Evolutionary conservation across 2,329 filamentous ascomycete species (phyloP).

Genomic region (Basipetospora chlamydospora): DNA sequence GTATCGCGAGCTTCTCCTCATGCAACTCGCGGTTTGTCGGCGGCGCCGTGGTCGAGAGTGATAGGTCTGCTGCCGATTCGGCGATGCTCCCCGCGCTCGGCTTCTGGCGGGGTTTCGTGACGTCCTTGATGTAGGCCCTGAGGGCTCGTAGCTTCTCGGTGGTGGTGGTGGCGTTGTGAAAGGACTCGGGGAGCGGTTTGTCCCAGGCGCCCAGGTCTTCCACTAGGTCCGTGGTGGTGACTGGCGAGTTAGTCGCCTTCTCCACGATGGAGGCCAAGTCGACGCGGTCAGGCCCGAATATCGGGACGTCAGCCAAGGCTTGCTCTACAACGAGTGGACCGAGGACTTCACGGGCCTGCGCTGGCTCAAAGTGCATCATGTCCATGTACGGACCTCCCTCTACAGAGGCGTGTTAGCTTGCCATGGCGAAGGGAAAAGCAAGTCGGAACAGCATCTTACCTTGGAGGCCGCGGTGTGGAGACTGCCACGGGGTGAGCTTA

Average conservation of each 20-base stretch:
- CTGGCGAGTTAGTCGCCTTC: slow-evolving; percentile 21
- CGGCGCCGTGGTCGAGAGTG: slow-evolving; percentile 17
- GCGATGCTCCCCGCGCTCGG: slow-evolving; percentile 10
- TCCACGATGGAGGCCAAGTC: slow-evolving; percentile 27
- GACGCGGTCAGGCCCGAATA: slow-evolving; percentile 40
- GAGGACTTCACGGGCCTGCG: slow-evolving; percentile 35
- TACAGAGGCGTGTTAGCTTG: background rate
- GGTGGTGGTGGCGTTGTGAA: slow-evolving; percentile 24
- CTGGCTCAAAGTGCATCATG: slow-evolving; percentile 43
- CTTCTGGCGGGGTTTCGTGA: slow-evolving; percentile 2
- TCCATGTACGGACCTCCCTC: slow-evolving; percentile 9
- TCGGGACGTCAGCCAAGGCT: slow-evolving; percentile 34
- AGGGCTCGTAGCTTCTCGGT: slow-evolving; percentile 35
- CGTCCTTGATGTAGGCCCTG: slow-evolving; percentile 20
- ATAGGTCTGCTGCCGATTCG: slow-evolving; percentile 20
- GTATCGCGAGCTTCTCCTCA: slow-evolving; percentile 34
- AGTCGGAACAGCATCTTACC: slow-evolving; percentile 20
- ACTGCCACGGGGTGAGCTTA: slow-evolving; percentile 45
- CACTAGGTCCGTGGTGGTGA: slow-evolving; percentile 18
- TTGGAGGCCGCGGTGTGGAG: slow-evolving; percentile 41
- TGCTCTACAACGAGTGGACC: slow-evolving; percentile 39
- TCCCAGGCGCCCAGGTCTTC: slow-evolving; percentile 22
- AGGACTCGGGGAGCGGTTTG: slow-evolving; percentile 24
- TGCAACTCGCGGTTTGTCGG: slow-evolving; percentile 34
- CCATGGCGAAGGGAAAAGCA: too few relatives aligned